A percentile compares a stretch with the other conserved stretches of the same genome.
Conservation (phyloP, 2,329 filamentous ascomycete species). For the Hypoxylon sp. region DNA sequence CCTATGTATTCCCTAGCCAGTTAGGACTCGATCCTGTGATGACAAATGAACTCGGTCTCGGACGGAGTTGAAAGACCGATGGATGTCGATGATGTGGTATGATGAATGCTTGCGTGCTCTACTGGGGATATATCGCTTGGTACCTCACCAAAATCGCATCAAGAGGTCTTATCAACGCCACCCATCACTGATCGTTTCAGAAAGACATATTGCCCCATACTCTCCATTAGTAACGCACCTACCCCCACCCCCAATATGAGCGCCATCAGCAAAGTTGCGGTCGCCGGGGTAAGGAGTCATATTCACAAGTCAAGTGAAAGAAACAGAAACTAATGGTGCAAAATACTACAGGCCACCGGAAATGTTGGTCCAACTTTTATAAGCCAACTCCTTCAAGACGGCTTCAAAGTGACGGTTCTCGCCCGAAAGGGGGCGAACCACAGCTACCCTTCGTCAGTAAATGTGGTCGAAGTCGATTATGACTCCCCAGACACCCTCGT, state of each 20-base stretch:
- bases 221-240: no score
- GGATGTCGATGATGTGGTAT: background rate
- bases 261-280: conserved; percentile 34
- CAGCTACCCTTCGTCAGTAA: conserved; percentile 53
- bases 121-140: background rate
- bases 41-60: conserved; percentile 17
- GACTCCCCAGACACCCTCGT: conserved; percentile 61
- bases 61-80: background rate
- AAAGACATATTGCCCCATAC: no score
- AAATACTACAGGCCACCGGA: conserved; percentile 28
- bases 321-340: background rate
- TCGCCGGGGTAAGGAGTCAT: conserved; percentile 37
- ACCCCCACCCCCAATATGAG: conserved; percentile 32
- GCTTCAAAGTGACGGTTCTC: conserved; percentile 67
- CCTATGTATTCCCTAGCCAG: background rate
- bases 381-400: conserved; percentile 53
- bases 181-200: background rate
- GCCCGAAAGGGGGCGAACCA: conserved; percentile 61
- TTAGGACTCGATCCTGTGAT: background rate
- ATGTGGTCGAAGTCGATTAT: conserved; percentile 62
- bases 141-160: background rate
- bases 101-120: background rate
- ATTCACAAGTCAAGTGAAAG: background rate
- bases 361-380: conserved; percentile 57
- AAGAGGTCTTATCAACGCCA: background rate